Evolutionary conservation across 495 filamentous ascomycete genomes (phyloP).

Genomic region (Penicillium bovifimosum): DNA sequence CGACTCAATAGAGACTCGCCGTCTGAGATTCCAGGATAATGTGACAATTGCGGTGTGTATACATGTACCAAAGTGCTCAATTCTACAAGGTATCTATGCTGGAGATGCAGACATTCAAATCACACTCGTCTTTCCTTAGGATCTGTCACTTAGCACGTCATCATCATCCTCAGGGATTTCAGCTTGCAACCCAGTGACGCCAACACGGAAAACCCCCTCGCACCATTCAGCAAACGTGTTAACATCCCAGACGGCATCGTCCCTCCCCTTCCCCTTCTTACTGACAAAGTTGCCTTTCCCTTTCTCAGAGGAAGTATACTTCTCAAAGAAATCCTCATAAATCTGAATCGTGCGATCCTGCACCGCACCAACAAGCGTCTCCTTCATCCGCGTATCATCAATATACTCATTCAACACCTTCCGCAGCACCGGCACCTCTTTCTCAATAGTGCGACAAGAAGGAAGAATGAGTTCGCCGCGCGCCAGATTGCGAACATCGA

Average conservation of each 20-base stretch:
- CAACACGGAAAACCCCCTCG: slow-evolving; percentile 51
- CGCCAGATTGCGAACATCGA: slow-evolving; percentile 35
- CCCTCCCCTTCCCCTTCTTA: slow-evolving; percentile 56
- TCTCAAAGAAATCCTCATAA: slow-evolving; percentile 57
- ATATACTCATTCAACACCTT: slow-evolving; percentile 52
- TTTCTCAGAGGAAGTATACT: slow-evolving; percentile 40
- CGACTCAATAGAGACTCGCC: neutral
- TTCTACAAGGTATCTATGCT: slow-evolving; percentile 25
- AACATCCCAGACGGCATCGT: slow-evolving; percentile 60
- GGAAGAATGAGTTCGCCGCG: slow-evolving; percentile 36
- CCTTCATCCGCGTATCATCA: slow-evolving; percentile 54
- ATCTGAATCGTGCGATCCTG: slow-evolving; percentile 54
- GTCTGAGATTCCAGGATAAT: neutral
- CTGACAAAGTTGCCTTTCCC: slow-evolving; percentile 41
- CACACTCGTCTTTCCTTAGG: slow-evolving; percentile 7
- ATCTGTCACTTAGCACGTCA: slow-evolving; percentile 22
- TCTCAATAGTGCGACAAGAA: slow-evolving; percentile 44
- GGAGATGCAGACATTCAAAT: slow-evolving; percentile 2
- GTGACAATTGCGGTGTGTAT: neutral
- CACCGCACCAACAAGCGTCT: slow-evolving; percentile 57
- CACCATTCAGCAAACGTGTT: slow-evolving; percentile 59
- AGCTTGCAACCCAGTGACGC: slow-evolving; percentile 31
- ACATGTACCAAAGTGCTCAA: slow-evolving; percentile 12
- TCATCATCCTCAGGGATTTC: slow-evolving; percentile 33
- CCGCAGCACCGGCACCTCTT: slow-evolving; percentile 50